Evolutionary conservation across 2,329 filamentous ascomycete genomes (phyloP), one percentile per base, ranked within the genome.

Genomic region (Pseudocercospora crystallina): DNA sequence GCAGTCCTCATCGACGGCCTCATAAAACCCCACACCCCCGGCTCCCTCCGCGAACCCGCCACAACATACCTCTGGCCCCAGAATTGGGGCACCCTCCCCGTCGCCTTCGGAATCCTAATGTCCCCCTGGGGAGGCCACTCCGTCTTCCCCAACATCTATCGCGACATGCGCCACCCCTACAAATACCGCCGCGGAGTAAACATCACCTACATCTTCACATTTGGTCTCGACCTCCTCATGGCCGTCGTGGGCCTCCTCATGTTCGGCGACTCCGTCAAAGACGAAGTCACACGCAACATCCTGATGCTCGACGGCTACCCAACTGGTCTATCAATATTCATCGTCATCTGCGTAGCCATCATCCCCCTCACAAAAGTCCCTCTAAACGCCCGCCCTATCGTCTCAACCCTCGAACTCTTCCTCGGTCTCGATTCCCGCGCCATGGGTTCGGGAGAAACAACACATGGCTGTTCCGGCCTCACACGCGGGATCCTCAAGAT

Each of bases 351-450:
- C 69, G 88, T 97, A 61, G 87, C 87, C 65, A 90, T 96, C 66
- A 96, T 97, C 57, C 94, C 92, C 0, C 76, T 99, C 44, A 96
- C 92, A 32, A 99, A 99, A 72, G 84, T 96, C n/a, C 58, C 58
- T 17, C 55, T 55, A 47, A 80, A 78, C 67, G 86, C 88, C 8
- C 86, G 91, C 2, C 94, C 92, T 9, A 91, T 97, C 60, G 82
- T 96, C 58, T 85, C 85, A 30, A 96, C 90, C 0, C 71, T 89
- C 45, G 94, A 97, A 73, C 82, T 94, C 42, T 73, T 96, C 50
- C 80, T 83, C 53, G 90, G 90, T 39, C 78, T 96, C 37, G 84
- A 88, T 65, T 70, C 73, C 2, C 76, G 77, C 32, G 71, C 74
- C 54, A 75, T 83, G 5, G 71, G 79, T 12, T 73, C 74, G 44